These are phyloP conservation scores for Oehlia diaphana DNA, from an alignment of 192 early-diverging fungal genomes.

Conservation along the genomic window DNA sequence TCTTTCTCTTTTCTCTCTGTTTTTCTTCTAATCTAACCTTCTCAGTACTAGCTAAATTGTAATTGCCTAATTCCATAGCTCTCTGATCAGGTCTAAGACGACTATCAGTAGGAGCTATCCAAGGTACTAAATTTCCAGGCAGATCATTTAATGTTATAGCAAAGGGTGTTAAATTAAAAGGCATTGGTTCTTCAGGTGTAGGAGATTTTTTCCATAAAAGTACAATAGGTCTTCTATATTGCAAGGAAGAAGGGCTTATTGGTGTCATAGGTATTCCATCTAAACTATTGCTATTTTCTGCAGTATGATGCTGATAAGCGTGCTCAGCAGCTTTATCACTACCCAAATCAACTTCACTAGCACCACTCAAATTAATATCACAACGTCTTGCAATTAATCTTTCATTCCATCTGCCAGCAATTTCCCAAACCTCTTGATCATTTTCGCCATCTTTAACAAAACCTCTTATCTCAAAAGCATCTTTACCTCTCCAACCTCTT, in stretches of 20 bases:
- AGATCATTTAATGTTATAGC: slow-evolving; percentile 78
- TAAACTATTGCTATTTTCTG: neutral
- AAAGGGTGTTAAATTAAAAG: slow-evolving; percentile 77
- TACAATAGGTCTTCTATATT: slow-evolving; percentile 43
- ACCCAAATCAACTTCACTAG: slow-evolving; percentile 42
- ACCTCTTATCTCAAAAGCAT: slow-evolving; percentile 62
- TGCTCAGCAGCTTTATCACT: slow-evolving; percentile 43
- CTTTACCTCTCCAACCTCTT: slow-evolving; percentile 70
- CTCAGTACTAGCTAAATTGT: slow-evolving; percentile 69
- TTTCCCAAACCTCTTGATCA: slow-evolving; percentile 57
- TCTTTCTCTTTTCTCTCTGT: slow-evolving; percentile 65
- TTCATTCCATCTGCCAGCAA: slow-evolving; percentile 70
- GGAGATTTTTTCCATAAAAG: slow-evolving; percentile 66
- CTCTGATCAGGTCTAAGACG: slow-evolving; percentile 83
- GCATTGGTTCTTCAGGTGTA: slow-evolving; percentile 48
- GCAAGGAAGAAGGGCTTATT: slow-evolving; percentile 25
- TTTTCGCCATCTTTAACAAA: slow-evolving; percentile 47
- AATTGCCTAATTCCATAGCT: slow-evolving; percentile 82
- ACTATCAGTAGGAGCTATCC: slow-evolving; percentile 79
- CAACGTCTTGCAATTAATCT: slow-evolving; percentile 57
- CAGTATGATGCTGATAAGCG: slow-evolving; percentile 21
- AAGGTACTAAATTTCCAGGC: slow-evolving; percentile 51
- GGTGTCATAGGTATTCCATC: slow-evolving; percentile 21
- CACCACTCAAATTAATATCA: slow-evolving; percentile 23
- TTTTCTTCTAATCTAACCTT: slow-evolving; percentile 77